Percentiles rank a stretch among this genome's conserved stretches.
Evolutionary conservation across 176 grass and related monocot species (phyloP).

Genomic region (Saccharum spontaneum): DNA sequence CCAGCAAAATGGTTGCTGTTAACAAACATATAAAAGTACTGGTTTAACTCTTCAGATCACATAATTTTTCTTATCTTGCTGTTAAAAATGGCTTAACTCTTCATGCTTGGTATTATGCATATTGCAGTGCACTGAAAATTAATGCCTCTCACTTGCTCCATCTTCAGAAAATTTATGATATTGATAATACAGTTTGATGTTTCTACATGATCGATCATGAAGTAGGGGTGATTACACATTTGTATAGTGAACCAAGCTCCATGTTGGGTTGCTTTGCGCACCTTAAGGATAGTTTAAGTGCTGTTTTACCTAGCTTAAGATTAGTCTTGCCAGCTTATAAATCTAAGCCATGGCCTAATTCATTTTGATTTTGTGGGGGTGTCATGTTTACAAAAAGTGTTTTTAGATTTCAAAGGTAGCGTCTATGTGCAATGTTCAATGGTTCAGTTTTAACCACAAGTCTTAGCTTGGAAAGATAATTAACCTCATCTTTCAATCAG

Average conservation of each 20-base stretch:
- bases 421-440: conserved; percentile 10
- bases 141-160: neutral
- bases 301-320: neutral
- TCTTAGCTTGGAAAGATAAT: neutral
- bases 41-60: neutral
- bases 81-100: no score
- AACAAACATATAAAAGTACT: neutral
- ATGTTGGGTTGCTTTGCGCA: neutral
- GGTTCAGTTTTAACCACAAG: neutral
- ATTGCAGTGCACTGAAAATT: neutral
- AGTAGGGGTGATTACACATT: neutral
- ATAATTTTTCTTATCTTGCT: neutral
- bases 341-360: neutral
- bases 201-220: conserved; percentile 13
- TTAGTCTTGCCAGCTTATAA: neutral
- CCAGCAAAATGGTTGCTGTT: neutral
- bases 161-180: neutral
- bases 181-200: neutral
- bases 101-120: neutral
- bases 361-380: neutral
- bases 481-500: neutral
- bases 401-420: conserved; percentile 9
- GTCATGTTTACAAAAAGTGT: neutral
- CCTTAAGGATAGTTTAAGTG: neutral
- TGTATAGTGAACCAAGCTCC: neutral